A percentile compares a stretch with the other conserved stretches of the same genome.
These are phyloP conservation scores for Ophiostoma ips DNA, from an alignment of 2,329 filamentous ascomycete genomes.

Conservation along the genomic window DNA sequence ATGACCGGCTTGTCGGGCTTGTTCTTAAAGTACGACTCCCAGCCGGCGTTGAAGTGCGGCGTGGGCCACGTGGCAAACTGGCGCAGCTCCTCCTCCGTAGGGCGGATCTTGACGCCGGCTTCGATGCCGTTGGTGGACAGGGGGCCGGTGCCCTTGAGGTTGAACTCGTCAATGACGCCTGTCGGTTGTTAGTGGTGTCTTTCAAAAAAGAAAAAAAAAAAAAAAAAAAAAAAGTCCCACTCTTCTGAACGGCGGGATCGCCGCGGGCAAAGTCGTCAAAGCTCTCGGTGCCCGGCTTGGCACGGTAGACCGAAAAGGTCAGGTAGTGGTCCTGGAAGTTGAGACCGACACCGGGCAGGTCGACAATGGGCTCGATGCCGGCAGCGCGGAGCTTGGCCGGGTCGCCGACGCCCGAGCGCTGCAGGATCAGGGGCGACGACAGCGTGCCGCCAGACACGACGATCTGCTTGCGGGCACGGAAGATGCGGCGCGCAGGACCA, in stretches of 20 bases:
- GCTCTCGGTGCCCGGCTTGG: conserved; percentile 60
- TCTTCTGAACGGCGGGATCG: conserved; percentile 57
- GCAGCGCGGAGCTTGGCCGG: conserved; percentile 54
- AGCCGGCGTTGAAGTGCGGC: conserved; percentile 58
- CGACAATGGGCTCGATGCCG: conserved; percentile 54
- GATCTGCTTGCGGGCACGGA: conserved; percentile 58
- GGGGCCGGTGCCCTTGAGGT: conserved; percentile 63
- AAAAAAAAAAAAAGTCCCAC: conserved; percentile 19
- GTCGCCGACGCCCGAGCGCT: conserved; percentile 62
- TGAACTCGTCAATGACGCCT: conserved; percentile 64
- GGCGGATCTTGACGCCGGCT: conserved; percentile 64
- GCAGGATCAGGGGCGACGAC: conserved; percentile 60
- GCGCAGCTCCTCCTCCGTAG: conserved; percentile 51
- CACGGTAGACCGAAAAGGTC: conserved; percentile 56
- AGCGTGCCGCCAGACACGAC: conserved; percentile 60
- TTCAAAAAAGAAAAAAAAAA: neutral
- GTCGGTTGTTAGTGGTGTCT: conserved; percentile 2
- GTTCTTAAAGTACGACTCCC: conserved; percentile 72
- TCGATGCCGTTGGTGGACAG: conserved; percentile 69
- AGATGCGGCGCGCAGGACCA: conserved; percentile 37
- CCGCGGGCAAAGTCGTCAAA: conserved; percentile 72
- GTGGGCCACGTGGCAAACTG: conserved; percentile 62
- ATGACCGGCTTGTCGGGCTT: conserved; percentile 79
- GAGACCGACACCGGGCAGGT: conserved; percentile 58
- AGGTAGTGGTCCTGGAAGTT: conserved; percentile 70